These are phyloP conservation scores for Amoebophrya sp. DNA, from an alignment of 169 alveolate genomes.

Conservation along the genomic window DNA sequence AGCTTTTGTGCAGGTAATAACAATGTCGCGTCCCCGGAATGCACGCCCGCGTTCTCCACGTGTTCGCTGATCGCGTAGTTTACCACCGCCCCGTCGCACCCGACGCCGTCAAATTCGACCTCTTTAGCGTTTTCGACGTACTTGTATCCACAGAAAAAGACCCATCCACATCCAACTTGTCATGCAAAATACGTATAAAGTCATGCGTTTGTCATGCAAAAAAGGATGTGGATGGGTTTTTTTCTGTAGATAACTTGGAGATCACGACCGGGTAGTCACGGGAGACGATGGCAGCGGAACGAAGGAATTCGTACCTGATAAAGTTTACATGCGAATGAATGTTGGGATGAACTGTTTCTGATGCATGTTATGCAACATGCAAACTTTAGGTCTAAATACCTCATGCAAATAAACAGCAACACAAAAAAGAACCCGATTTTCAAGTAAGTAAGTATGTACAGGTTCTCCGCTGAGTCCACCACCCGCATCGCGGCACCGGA, in stretches of 20 bases:
- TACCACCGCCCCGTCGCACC: conserved; percentile 62
- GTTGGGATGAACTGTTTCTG: not conserved
- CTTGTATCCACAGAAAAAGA: not conserved
- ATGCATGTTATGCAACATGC: not conserved
- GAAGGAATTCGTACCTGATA: conserved; percentile 47
- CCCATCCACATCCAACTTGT: not conserved
- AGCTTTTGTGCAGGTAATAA: conserved; percentile 78
- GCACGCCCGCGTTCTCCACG: conserved; percentile 80
- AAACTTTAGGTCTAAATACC: not conserved
- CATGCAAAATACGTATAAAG: not conserved
- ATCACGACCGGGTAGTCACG: conserved; percentile 78
- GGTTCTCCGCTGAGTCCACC: conserved; percentile 61
- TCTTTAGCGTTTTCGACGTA: conserved; percentile 59
- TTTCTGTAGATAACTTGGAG: conserved; percentile 57
- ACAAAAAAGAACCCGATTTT: not conserved
- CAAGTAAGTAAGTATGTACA: not conserved
- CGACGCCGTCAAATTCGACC: conserved; percentile 78
- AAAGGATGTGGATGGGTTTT: not conserved
- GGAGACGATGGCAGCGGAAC: conserved; percentile 71
- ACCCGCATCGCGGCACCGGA: conserved; percentile 83
- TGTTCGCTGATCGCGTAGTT: conserved; percentile 81
- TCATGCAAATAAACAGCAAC: not conserved
- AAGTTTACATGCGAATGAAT: not conserved
- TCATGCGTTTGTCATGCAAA: not conserved
- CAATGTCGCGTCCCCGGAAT: conserved; percentile 80